phyloP scores from a whole-genome alignment of 805 yeast genomes.

The Lipomyces anomalus region DNA sequence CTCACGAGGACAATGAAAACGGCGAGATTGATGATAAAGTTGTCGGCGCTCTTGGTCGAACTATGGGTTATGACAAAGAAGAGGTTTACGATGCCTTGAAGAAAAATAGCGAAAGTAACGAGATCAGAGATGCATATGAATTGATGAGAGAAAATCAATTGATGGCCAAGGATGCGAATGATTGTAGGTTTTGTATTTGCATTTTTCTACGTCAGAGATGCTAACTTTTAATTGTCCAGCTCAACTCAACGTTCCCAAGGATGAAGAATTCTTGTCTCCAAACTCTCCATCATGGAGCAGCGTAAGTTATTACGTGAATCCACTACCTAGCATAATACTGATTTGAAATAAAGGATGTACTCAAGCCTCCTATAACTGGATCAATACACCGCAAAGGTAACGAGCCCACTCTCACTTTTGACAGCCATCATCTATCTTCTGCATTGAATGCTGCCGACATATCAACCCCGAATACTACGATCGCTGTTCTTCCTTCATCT shows the following conservation, averaged over 20 bases:
- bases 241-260: conserved; percentile 37
- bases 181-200: not conserved
- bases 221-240: not conserved
- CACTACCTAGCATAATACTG: too few relatives aligned
- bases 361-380: too few relatives aligned
- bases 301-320: too few relatives aligned
- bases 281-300: conserved; percentile 52
- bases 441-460: conserved; percentile 29
- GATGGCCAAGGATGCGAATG: conserved; percentile 54
- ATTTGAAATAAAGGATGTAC: too few relatives aligned
- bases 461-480: conserved; percentile 63
- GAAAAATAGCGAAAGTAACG: conserved; percentile 47
- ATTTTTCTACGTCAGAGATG: not conserved
- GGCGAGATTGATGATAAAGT: conserved; percentile 65
- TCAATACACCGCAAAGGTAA: conserved; percentile 27
- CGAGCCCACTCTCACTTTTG: conserved; percentile 38
- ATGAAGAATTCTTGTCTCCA: conserved; percentile 54
- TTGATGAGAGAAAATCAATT: conserved; percentile 73
- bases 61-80: conserved; percentile 85
- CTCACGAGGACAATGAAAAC: conserved; percentile 43
- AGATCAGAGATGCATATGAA: conserved; percentile 79
- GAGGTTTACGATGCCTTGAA: conserved; percentile 71
- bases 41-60: conserved; percentile 62
- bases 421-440: conserved; percentile 35
- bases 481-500: conserved; percentile 89